Evolutionary conservation across 345 rosid species (phyloP).

Genomic region (Hibiscus mutabilis): DNA sequence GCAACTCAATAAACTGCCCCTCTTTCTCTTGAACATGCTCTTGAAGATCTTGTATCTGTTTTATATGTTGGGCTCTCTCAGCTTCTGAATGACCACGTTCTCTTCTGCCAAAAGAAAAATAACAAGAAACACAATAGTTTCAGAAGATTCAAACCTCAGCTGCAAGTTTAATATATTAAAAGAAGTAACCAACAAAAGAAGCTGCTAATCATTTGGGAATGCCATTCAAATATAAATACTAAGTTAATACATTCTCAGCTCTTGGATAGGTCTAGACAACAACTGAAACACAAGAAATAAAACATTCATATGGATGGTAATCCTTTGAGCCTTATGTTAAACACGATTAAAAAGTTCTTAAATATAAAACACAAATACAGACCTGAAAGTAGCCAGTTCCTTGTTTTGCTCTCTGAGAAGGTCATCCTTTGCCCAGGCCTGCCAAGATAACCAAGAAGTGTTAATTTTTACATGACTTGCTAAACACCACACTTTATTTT

Average conservation of each 20-base stretch:
- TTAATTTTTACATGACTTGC: constrained; percentile 4
- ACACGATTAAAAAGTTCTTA: not conserved
- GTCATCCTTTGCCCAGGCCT: constrained; percentile 98
- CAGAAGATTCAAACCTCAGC: constrained; percentile 7
- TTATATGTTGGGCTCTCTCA: constrained; percentile 77
- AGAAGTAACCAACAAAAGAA: not conserved
- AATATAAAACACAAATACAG: constrained; percentile 1
- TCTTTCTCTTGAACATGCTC: constrained; percentile 91
- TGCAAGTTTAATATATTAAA: not conserved
- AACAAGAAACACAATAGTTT: constrained; percentile 8
- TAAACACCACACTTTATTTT: not conserved
- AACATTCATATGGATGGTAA: not conserved
- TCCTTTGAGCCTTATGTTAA: not conserved
- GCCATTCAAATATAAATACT: not conserved
- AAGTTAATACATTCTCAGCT: not conserved
- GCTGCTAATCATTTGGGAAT: not conserved
- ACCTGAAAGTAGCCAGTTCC: constrained; percentile 83
- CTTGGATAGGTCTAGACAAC: not conserved
- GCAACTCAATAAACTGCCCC: constrained; percentile 73
- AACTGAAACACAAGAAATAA: not conserved
- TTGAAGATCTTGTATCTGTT: constrained; percentile 78
- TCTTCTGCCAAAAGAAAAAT: constrained; percentile 48
- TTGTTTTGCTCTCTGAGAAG: constrained; percentile 85
- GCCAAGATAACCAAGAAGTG: constrained; percentile 10
- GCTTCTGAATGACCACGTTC: constrained; percentile 98